Percentiles rank a stretch among this genome's conserved stretches.
Evolutionary conservation across 192 early-diverging fungal genomes (phyloP).

Genomic region (Polychytrium aggregatum): DNA sequence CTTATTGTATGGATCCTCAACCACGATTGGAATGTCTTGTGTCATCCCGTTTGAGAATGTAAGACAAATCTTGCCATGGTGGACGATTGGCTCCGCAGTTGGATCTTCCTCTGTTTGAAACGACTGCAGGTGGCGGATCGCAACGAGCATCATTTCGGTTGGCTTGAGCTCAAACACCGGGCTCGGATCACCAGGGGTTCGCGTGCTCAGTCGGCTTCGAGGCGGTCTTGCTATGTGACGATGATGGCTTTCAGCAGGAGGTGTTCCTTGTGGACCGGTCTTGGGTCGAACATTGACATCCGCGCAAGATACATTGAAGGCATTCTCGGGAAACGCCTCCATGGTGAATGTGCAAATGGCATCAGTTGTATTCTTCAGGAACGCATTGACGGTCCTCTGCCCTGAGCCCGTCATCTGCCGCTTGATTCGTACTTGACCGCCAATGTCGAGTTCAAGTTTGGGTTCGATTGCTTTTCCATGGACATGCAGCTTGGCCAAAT

Average conservation of each 20-base stretch:
- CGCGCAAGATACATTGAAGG: slow-evolving; percentile 6
- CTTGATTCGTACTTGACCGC: slow-evolving; percentile 16
- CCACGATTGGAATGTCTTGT: slow-evolving; percentile 27
- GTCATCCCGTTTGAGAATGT: slow-evolving; percentile 26
- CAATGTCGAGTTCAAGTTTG: slow-evolving; percentile 12
- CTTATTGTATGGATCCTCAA: slow-evolving; percentile 12
- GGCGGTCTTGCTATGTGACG: background rate
- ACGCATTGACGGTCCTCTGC: slow-evolving; percentile 9
- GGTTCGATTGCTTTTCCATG: slow-evolving; percentile 20
- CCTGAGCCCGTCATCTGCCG: background rate
- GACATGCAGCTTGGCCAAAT: slow-evolving; percentile 19
- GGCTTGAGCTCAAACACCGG: slow-evolving; percentile 20
- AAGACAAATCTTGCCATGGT: slow-evolving; percentile 16
- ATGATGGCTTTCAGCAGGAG: background rate
- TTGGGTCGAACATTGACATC: slow-evolving; percentile 3
- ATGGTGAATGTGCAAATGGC: slow-evolving; percentile 22
- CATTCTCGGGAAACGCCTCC: slow-evolving; percentile 1
- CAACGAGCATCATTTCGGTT: slow-evolving; percentile 18
- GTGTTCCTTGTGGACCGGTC: background rate
- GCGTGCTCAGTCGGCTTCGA: background rate
- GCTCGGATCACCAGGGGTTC: background rate
- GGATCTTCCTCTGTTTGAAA: no score
- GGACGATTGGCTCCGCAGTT: background rate
- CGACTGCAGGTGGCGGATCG: slow-evolving; percentile 4
- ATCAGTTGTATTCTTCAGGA: slow-evolving; percentile 24